phyloP scores from a whole-genome alignment of 1,284 basidiomycete species.

The Leccinum griseonigrum region DNA sequence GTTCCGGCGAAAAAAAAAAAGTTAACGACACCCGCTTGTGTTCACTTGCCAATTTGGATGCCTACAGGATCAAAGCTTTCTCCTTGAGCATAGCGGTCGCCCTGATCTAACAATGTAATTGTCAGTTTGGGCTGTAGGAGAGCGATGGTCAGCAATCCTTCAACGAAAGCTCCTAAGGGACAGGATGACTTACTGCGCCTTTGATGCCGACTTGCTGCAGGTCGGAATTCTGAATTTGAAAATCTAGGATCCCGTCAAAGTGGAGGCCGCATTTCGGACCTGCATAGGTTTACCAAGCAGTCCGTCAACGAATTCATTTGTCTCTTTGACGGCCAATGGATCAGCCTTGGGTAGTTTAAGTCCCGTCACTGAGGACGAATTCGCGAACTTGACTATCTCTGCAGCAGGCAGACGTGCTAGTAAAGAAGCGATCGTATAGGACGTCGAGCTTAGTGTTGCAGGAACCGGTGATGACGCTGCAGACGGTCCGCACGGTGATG shows the following conservation, averaged over 20 bases:
- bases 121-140: slow-evolving; percentile 69
- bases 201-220: slow-evolving; percentile 75
- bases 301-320: slow-evolving; percentile 76
- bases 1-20: background rate
- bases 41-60: slow-evolving; percentile 29
- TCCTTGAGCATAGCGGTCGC: slow-evolving; percentile 80
- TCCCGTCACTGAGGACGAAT: slow-evolving; percentile 51
- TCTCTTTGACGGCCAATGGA: slow-evolving; percentile 62
- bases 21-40: background rate
- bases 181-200: slow-evolving; percentile 54
- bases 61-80: slow-evolving; percentile 51
- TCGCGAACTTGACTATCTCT: slow-evolving; percentile 66
- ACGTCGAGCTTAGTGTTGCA: slow-evolving; percentile 42
- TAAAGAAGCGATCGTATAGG: slow-evolving; percentile 51
- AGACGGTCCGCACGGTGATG: slow-evolving; percentile 61
- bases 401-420: slow-evolving; percentile 65
- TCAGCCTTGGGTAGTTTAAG: slow-evolving; percentile 72
- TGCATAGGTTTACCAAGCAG: slow-evolving; percentile 61
- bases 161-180: background rate
- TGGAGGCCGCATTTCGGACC: slow-evolving; percentile 46
- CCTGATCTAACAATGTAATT: slow-evolving; percentile 77
- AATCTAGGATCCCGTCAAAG: background rate
- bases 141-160: slow-evolving; percentile 1
- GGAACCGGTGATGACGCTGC: slow-evolving; percentile 68
- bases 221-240: slow-evolving; percentile 56